These are phyloP conservation scores for Trematosphaeria pertusa DNA, from an alignment of 2,329 filamentous ascomycete species.

Conservation along the genomic window DNA sequence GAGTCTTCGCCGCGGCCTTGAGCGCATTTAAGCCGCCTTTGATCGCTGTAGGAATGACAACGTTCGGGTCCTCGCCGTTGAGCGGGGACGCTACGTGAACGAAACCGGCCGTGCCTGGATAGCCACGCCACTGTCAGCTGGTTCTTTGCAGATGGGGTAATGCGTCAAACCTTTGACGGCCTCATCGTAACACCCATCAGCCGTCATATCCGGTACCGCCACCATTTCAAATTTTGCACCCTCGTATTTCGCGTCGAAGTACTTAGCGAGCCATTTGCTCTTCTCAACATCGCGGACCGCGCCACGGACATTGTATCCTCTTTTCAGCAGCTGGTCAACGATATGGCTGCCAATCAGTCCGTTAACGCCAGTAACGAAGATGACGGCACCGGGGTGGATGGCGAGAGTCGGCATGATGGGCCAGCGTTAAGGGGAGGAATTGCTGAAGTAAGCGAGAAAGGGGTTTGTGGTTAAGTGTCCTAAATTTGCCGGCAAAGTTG, in stretches of 20 bases:
- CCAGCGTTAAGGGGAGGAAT: not conserved
- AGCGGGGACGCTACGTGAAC: conserved; percentile 56
- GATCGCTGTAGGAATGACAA: conserved; percentile 52
- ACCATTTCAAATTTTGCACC: conserved; percentile 36
- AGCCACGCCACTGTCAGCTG: not conserved
- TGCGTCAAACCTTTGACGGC: conserved; percentile 35
- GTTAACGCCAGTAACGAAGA: conserved; percentile 47
- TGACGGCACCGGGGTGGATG: conserved; percentile 29
- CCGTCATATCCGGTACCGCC: conserved; percentile 36
- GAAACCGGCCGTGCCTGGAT: conserved; percentile 46
- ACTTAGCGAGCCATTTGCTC: conserved; percentile 36
- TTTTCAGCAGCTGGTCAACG: conserved; percentile 36
- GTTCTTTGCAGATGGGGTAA: too few relatives aligned
- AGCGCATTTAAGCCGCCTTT: conserved; percentile 49
- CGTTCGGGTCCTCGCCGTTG: conserved; percentile 45
- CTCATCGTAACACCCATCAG: conserved; percentile 33
- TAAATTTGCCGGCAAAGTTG: conserved; percentile 5
- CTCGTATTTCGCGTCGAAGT: conserved; percentile 35
- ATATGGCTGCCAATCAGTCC: conserved; percentile 45
- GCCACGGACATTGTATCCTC: conserved; percentile 46
- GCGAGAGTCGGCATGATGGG: conserved; percentile 22
- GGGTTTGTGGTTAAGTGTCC: conserved; percentile 5
- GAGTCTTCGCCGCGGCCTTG: conserved; percentile 49
- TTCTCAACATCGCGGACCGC: conserved; percentile 39
- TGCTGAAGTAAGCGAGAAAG: conserved; percentile 16